A percentile compares a stretch with the other conserved stretches of the same genome.
Evolutionary conservation across 257 asterid species (phyloP).

Genomic region (Leonotis leonurus): DNA sequence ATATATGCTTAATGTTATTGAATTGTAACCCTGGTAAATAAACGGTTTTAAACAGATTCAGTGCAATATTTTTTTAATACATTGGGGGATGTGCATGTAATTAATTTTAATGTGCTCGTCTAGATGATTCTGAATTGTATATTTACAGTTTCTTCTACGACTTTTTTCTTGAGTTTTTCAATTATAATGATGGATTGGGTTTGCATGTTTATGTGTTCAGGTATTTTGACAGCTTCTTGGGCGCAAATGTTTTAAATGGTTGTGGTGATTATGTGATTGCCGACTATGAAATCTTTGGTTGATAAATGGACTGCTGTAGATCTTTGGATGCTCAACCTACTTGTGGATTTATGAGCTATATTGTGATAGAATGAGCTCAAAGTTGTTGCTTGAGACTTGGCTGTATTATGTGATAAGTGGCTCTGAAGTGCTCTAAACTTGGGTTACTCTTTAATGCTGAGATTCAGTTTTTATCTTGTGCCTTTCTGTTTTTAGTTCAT

Average conservation of each 20-base stretch:
- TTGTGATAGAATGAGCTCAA: slow-evolving; percentile 50
- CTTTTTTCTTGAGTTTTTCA: slow-evolving; percentile 29
- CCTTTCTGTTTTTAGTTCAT: slow-evolving; percentile 6
- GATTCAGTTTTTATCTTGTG: slow-evolving; percentile 3
- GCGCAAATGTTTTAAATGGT: slow-evolving; percentile 92
- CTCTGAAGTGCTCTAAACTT: slow-evolving; percentile 27
- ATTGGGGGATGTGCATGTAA: neutral
- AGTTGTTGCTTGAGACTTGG: slow-evolving; percentile 46
- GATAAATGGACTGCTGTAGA: slow-evolving; percentile 85
- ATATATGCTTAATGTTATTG: neutral
- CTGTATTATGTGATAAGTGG: slow-evolving; percentile 56
- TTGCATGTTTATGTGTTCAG: slow-evolving; percentile 73
- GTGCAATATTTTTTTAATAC: neutral
- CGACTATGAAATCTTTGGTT: slow-evolving; percentile 85
- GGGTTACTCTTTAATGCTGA: slow-evolving; percentile 15
- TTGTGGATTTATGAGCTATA: slow-evolving; percentile 63
- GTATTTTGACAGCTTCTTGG: slow-evolving; percentile 95
- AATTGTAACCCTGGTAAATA: neutral
- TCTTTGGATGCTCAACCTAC: slow-evolving; percentile 92
- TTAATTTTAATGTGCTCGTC: neutral
- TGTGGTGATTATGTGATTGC: slow-evolving; percentile 91
- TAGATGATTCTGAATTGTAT: neutral
- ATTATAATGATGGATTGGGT: slow-evolving; percentile 44
- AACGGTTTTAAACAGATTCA: neutral
- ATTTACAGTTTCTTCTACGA: neutral